Conservation (phyloP, 306 rosid species). For the Rubus parviflorus region DNA sequence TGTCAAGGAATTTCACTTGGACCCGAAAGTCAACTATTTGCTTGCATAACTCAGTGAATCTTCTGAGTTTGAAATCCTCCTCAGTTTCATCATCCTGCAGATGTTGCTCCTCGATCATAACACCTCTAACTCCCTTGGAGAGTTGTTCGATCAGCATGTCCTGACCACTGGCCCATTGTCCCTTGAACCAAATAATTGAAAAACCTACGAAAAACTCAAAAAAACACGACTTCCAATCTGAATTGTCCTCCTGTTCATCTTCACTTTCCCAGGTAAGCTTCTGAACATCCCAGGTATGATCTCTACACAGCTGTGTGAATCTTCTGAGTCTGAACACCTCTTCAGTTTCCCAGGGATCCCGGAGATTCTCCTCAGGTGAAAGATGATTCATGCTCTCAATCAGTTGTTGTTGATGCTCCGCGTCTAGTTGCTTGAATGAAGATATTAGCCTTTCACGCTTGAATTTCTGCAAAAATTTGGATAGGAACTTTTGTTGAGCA, state of each 20-base stretch:
- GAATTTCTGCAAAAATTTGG: no score
- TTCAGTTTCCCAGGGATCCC: no score
- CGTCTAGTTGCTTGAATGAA: no score
- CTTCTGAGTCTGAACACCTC: no score
- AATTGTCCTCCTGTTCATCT: background rate
- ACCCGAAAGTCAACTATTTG: background rate
- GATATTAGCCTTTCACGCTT: no score
- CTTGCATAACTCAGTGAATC: background rate
- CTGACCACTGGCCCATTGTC: background rate
- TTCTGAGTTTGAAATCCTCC: background rate
- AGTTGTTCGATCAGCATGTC: background rate
- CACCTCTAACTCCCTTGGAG: background rate
- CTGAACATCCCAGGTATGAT: no score
- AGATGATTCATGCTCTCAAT: no score
- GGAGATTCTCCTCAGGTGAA: no score
- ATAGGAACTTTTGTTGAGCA: no score
- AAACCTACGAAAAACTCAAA: background rate
- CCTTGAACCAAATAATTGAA: background rate
- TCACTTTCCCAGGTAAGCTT: background rate
- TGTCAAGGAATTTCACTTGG: background rate
- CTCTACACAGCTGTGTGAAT: no score
- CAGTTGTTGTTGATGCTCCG: no score
- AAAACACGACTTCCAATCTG: background rate
- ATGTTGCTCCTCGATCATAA: background rate
- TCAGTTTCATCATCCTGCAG: background rate